Evolutionary conservation across 768 basidiomycete species (phyloP), one percentile per base, ranked within the genome.

Genomic region (Heimioporus sp.): DNA sequence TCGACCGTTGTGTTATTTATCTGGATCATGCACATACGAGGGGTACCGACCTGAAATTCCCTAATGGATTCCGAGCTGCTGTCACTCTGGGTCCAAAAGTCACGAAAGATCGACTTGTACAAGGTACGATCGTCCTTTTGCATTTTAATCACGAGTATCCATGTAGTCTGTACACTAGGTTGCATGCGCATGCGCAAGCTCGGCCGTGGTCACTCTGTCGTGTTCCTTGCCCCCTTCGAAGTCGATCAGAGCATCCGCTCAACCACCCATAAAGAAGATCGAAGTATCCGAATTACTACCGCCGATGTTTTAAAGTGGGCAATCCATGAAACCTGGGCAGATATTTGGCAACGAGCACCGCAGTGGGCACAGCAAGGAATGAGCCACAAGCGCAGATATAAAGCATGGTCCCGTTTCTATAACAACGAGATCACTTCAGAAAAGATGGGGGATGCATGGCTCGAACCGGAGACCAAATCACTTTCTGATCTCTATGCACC

Each of bases 21-120:
- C 73, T 82, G 0, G 80, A 82, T 43, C 79, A 82, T 45, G 76
- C 77, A 0, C 80, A 81, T 51, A 64, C 64, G 2, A 37, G 64
- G 12, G 80, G 80, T 6, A 82, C 80, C 0, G 80, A 82, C 51
- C 62, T 82, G 13, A 81, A 75, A 38, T 65, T 82, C 31, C 80
- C 81, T 0, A 50, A 17, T 1, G 52, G 66, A 16, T 72, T 65
- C 32, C 51, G 57, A 1, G 51, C 57, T 7, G 56, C 56, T 1
- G 43, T 57, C 30, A 57, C 56, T 1, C 37, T 81, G 2, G 81
- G 80, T 0, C 74, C 75, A 4, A 79, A 74, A 38, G 62, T 82
- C 10, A 78, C 75, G 0, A 82, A 82, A 51, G 81, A 82, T 64
- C 68, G 74, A 41, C 57, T 82, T 5, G 65, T 73, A 3, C 81